Percentiles rank a stretch among this genome's conserved stretches.
Conservation (phyloP, 2,329 filamentous ascomycete species). For the Fusarium compactum region DNA sequence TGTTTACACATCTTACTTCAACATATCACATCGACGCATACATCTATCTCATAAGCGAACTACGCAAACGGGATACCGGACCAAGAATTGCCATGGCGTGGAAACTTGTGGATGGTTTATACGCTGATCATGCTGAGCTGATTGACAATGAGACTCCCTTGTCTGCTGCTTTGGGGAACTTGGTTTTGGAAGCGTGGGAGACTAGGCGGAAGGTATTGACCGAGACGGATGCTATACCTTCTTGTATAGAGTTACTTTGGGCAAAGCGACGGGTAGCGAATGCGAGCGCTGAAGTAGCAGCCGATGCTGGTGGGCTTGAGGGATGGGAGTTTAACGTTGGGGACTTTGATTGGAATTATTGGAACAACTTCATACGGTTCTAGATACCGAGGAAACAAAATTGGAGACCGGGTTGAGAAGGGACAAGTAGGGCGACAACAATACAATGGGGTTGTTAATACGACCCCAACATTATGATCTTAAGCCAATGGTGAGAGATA, state of each 20-base stretch:
- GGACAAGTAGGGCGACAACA: neutral
- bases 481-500: neutral
- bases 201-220: constrained; percentile 13
- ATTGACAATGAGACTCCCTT: constrained; percentile 12
- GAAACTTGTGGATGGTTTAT: constrained; percentile 45
- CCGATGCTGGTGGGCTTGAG: neutral
- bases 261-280: neutral
- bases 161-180: constrained; percentile 20
- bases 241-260: constrained; percentile 26
- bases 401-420: too few relatives aligned
- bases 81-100: constrained; percentile 43
- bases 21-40: constrained; percentile 49
- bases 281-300: neutral
- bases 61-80: constrained; percentile 38
- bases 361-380: constrained; percentile 38
- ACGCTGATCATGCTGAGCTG: constrained; percentile 39
- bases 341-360: constrained; percentile 38
- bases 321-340: constrained; percentile 11
- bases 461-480: neutral
- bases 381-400: neutral
- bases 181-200: constrained; percentile 44
- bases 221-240: neutral
- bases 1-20: constrained; percentile 47
- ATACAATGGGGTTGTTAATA: neutral
- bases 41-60: constrained; percentile 50